Base-by-base conservation (phyloP, 2,329 filamentous ascomycete genomes). In the Talaromyces sp. region DNA sequence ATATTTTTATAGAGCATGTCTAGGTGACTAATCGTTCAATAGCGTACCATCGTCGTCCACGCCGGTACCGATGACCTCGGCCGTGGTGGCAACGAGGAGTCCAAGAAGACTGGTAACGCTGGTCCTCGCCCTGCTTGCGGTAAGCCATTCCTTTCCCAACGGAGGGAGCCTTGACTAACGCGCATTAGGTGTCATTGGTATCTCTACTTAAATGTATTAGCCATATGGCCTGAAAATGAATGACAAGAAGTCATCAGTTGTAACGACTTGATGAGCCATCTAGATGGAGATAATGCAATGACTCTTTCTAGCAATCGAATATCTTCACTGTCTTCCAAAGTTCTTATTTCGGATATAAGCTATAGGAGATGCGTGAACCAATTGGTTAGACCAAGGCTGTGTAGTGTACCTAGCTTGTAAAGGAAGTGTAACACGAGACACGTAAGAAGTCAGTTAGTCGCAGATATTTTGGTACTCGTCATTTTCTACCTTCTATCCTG, bases 71-170 rank as follows among this genome's bases (percentile, higher is more conserved):
- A 99, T 74, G 94, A 99, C 74, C 90, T 99, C 65, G 94, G 94
- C 78, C 89, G 89, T 83, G 91, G 91, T 71, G 89, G 80, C 68
- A 87, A 89, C 80, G 90, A 93, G 80, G 91, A 97, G 82, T 96
- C 91, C 71, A 91, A 95, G 83, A 97, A 95, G 88, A 99, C 94
- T 65, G 94, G 94, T 67, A 99, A 97, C 76, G 94, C 94, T 73
- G 94, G 94, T 70, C 77, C 81, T 68, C 90, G 94, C 73, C 94
- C 94, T 74, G 94, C 94, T 75, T 99, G 94, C 80, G 94, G 94
- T 89, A 84, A 74, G 84, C 77, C 52, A 4, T 21, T 33, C 9
- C 9, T n/a, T 3, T 5, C 33, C 19, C 5, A 31, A 2, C 1
- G 2, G 13, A 40, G 6, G 15, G 15, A 19, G 2, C 2, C 2